Percentiles rank a stretch among this genome's conserved stretches.
Evolutionary conservation across 1,284 basidiomycete genomes (phyloP).

Genomic region (Meira nashicola): DNA sequence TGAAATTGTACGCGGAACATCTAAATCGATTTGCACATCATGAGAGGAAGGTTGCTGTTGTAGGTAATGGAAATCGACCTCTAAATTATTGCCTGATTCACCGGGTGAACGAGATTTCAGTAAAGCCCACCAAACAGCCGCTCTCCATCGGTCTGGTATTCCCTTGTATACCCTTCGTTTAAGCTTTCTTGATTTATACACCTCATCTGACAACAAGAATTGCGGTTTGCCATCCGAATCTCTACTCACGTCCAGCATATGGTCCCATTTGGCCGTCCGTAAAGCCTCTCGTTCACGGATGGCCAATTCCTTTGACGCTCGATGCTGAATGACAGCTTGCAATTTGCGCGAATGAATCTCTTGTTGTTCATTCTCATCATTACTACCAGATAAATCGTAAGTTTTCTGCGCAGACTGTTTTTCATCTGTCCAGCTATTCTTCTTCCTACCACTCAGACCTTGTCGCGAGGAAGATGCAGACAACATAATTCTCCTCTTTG

Average conservation of each 20-base stretch:
- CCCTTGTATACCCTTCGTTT: slow-evolving; percentile 83
- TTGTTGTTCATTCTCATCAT: no score
- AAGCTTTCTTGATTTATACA: slow-evolving; percentile 42
- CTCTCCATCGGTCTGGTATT: slow-evolving; percentile 90
- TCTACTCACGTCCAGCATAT: slow-evolving; percentile 11
- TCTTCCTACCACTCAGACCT: not conserved
- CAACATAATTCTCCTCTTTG: not conserved
- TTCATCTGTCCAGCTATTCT: no score
- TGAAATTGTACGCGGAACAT: slow-evolving; percentile 91
- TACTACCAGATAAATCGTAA: no score
- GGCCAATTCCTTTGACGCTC: not conserved
- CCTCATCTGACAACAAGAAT: not conserved
- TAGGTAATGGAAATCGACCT: not conserved
- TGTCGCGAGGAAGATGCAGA: not conserved
- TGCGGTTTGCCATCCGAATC: slow-evolving; percentile 21
- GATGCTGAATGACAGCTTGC: not conserved
- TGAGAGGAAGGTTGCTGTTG: slow-evolving; percentile 64
- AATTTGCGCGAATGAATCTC: not conserved
- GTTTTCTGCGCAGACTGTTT: no score
- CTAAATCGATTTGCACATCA: slow-evolving; percentile 96
- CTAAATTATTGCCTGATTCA: not conserved
- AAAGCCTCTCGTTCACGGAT: slow-evolving; percentile 10
- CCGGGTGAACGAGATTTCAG: slow-evolving; percentile 15
- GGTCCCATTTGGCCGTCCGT: slow-evolving; percentile 16
- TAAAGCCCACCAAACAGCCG: slow-evolving; percentile 82